phyloP scores from a whole-genome alignment of 2,329 filamentous ascomycete species.

The Amauroascus verrucosus region DNA sequence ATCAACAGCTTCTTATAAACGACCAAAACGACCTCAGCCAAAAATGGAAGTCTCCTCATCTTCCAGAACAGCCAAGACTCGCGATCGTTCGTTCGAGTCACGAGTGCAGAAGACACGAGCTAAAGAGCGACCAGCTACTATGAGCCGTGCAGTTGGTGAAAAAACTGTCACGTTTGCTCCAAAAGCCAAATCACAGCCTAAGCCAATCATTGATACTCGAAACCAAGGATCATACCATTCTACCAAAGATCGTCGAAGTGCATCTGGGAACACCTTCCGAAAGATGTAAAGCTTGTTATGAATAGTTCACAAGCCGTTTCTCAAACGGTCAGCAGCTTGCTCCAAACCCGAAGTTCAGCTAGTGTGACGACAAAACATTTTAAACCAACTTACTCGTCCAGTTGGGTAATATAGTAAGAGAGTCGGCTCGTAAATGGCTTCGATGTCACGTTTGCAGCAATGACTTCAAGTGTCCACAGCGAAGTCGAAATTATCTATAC shows the following conservation, averaged over 20 bases:
- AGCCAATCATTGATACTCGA: conserved; percentile 15
- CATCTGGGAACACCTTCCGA: conserved; percentile 41
- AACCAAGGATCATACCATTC: conserved; percentile 22
- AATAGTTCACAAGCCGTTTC: not conserved
- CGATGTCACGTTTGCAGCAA: no score
- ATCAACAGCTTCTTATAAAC: conserved; percentile 47
- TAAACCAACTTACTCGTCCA: no score
- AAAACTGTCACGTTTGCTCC: conserved; percentile 54
- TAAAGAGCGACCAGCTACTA: conserved; percentile 26
- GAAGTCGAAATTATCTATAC: no score
- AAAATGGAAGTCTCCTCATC: conserved; percentile 51
- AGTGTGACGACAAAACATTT: no score
- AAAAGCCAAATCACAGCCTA: conserved; percentile 30
- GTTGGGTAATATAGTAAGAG: no score
- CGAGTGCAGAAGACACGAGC: conserved; percentile 40
- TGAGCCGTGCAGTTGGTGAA: conserved; percentile 36
- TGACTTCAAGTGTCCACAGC: no score
- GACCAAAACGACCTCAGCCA: conserved; percentile 40
- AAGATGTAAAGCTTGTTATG: conserved; percentile 37
- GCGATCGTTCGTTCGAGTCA: conserved; percentile 49
- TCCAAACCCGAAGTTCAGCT: no score
- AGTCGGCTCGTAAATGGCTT: no score
- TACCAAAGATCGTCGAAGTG: conserved; percentile 39
- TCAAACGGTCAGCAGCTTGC: no score
- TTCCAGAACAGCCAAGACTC: conserved; percentile 31